Evolutionary conservation across 2,329 filamentous ascomycete genomes (phyloP), one percentile per base, ranked within the genome.

Genomic region (Dothiorella sarmentorum): DNA sequence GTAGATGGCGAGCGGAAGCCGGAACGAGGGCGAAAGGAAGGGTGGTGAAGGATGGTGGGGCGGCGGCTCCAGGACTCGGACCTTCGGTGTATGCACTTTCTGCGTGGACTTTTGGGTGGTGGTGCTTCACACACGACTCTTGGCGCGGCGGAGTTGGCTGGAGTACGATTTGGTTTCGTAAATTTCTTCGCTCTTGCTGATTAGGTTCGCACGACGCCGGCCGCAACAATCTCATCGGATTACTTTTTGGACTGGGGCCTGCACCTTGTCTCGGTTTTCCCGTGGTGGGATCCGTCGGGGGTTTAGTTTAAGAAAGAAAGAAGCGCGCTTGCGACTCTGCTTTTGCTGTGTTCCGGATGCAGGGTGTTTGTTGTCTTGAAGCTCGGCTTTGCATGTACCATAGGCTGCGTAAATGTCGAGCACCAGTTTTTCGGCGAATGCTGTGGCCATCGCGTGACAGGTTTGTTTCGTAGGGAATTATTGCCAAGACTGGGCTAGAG

Each of bases 131-230:
- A 53, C 33, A 53, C 29, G 20, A 40, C 49, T 53, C 49, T 53
- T 53, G 49, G 49, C 49, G 49, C 35, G 33, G 31, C 43, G 49
- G 49, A 40, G 49, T 53, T 53, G 29, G 49, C 49, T 40, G 49
- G 49, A 53, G 49, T 18, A 53, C 49, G 49, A 53, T 53, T 53
- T 53, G 49, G 49, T 40, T 53, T 53, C 49, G 37, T 53, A 40
- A 22, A 38, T 38, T 53, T 31, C 35, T 37, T 31, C 49, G n/a
- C 26, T 40, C 5, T 31, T 40, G 35, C 31, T 49, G 45, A 7
- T 40, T 29, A 40, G 37, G 49, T 35, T 27, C 37, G 49, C 24
- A 17, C 35, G 33, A 40, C 49, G 22, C 18, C 49, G 49, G 49
- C 29, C 33, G 27, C 49, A 29, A 27, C 33, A 35, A 35, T 53